Conservation (phyloP, 257 asterid species). For the Orobanche coerulescens region DNA sequence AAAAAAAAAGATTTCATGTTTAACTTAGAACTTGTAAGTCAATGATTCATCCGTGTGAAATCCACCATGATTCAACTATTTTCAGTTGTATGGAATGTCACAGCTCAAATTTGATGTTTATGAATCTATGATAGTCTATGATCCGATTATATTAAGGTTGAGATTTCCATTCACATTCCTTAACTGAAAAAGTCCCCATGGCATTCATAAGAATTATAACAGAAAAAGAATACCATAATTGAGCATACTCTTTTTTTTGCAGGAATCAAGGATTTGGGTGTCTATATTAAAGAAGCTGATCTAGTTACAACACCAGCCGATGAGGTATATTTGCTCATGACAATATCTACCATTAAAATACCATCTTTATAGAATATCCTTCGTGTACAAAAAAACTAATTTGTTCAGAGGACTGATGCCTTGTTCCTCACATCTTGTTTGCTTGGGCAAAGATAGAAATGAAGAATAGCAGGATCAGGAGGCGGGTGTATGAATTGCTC, state of each 20-base stretch:
- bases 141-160: neutral
- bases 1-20: no score
- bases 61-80: no score
- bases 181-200: no score
- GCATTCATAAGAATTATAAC: no score
- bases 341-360: neutral
- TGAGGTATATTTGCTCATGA: conserved; percentile 43
- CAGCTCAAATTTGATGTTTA: no score
- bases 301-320: conserved; percentile 59
- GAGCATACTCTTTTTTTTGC: conserved; percentile 20
- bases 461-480: conserved; percentile 74
- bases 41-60: no score
- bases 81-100: no score
- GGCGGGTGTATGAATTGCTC: conserved; percentile 79
- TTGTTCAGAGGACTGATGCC: conserved; percentile 13
- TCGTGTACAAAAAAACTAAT: neutral
- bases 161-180: neutral
- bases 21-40: no score
- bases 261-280: conserved; percentile 60
- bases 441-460: conserved; percentile 64
- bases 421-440: conserved; percentile 20
- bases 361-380: conserved; percentile 4
- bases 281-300: conserved; percentile 53
- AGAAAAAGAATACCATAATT: no score
- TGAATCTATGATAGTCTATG: no score